Evolutionary conservation across 257 asterid species (phyloP).

Genomic region (Thymus mandschuricus): DNA sequence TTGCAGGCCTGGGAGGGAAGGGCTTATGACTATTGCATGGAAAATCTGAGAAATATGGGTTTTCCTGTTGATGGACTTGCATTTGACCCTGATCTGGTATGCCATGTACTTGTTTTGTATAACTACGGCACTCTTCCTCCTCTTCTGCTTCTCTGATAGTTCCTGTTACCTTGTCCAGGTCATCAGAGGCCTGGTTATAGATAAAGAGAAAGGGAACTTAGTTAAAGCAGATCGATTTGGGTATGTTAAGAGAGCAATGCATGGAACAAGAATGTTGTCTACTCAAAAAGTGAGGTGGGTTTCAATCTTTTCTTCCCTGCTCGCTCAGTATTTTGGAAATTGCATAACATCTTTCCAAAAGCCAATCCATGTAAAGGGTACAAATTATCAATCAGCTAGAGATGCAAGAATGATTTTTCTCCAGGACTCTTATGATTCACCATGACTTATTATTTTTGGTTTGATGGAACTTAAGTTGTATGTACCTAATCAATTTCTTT

Average conservation of each 20-base stretch:
- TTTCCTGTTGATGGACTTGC: constrained; percentile 92
- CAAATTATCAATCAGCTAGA: constrained; percentile 4
- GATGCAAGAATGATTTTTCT: constrained; percentile 9
- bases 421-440: neutral
- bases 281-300: constrained; percentile 77
- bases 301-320: constrained; percentile 28
- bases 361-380: constrained; percentile 24
- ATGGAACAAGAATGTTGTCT: constrained; percentile 80
- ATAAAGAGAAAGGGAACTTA: constrained; percentile 84
- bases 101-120: constrained; percentile 13
- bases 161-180: constrained; percentile 50
- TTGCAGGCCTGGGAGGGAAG: constrained; percentile 97
- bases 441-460: neutral
- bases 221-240: constrained; percentile 94
- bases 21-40: constrained; percentile 93
- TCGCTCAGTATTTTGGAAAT: constrained; percentile 27
- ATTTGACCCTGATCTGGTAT: constrained; percentile 89
- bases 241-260: constrained; percentile 87
- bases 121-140: neutral
- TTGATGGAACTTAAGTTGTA: constrained; percentile 32
- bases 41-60: constrained; percentile 73
- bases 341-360: constrained; percentile 16
- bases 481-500: constrained; percentile 39
- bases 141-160: constrained; percentile 7
- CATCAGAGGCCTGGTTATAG: constrained; percentile 87